Conservation (phyloP, 2,329 filamentous ascomycete genomes). For the Nemania abortiva region DNA sequence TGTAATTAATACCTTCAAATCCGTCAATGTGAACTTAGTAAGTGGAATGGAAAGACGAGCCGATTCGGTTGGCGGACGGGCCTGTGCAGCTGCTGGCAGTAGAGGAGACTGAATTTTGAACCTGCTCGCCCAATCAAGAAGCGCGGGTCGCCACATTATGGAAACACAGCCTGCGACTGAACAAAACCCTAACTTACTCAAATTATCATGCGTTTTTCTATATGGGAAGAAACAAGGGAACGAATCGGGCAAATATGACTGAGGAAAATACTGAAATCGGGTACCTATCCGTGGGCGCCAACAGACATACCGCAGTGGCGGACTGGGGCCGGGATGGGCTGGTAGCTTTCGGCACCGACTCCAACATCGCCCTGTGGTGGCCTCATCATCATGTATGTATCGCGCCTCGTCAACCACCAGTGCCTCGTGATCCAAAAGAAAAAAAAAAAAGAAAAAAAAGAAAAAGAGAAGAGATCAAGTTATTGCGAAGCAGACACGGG, state of each 20-base stretch:
- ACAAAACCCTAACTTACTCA: conserved; percentile 15
- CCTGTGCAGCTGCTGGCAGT: conserved; percentile 12
- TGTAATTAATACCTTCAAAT: too few species aligned
- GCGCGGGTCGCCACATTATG: conserved; percentile 23
- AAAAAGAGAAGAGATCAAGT: background rate
- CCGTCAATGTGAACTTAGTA: too few species aligned
- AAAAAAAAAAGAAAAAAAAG: conserved; percentile 36
- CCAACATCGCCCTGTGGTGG: conserved; percentile 89
- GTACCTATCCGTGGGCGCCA: conserved; percentile 83
- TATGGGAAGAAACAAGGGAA: background rate
- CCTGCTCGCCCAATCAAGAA: conserved; percentile 34
- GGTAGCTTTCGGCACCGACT: conserved; percentile 89
- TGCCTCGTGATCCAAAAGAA: background rate
- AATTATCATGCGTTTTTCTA: background rate
- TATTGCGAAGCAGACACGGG: background rate
- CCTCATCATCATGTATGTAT: conserved; percentile 76
- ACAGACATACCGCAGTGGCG: conserved; percentile 87
- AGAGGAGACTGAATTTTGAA: conserved; percentile 15
- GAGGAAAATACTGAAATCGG: conserved; percentile 54
- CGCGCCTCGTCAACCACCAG: background rate
- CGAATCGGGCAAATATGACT: conserved; percentile 40
- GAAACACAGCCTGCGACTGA: conserved; percentile 23
- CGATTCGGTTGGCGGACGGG: conserved; percentile 16
- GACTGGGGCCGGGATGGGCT: conserved; percentile 84
- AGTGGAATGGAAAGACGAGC: too few species aligned